These are phyloP conservation scores for Polytrichum commune DNA, from an alignment of 225 moss, liverwort and hornwort species.

Conservation along the genomic window DNA sequence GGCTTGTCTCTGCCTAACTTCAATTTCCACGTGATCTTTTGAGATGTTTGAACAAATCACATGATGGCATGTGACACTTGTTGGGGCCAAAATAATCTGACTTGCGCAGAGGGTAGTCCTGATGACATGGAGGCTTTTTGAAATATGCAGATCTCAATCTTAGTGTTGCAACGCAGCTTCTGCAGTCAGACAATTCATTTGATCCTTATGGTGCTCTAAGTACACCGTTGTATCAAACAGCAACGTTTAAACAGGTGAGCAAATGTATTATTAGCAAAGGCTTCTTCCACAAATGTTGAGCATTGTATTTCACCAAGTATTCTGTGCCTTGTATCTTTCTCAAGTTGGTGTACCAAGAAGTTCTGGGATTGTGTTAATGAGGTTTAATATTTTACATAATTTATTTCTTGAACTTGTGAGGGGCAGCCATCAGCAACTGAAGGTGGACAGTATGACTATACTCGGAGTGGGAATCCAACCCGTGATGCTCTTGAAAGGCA, in stretches of 20 bases:
- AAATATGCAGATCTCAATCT: constrained; percentile 29
- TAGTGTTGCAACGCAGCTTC: constrained; percentile 76
- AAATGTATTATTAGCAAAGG: neutral
- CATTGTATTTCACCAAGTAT: neutral
- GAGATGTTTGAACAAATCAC: neutral
- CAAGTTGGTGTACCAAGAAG: neutral
- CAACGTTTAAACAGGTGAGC: constrained; percentile 75
- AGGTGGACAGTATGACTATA: constrained; percentile 83
- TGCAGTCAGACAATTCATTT: constrained; percentile 57
- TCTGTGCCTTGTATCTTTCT: neutral
- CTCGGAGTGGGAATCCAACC: constrained; percentile 94
- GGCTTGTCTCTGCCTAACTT: neutral
- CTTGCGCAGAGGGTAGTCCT: no score
- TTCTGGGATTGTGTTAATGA: neutral
- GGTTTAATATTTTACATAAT: neutral
- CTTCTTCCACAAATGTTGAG: neutral
- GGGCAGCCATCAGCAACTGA: constrained; percentile 82
- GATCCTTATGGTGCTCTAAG: constrained; percentile 70
- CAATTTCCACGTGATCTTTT: neutral
- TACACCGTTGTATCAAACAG: constrained; percentile 88
- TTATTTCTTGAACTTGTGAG: neutral
- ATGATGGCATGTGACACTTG: no score
- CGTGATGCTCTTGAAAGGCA: constrained; percentile 79
- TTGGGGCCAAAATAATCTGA: no score
- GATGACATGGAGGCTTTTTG: neutral